Evolutionary conservation across 2,329 filamentous ascomycete species (phyloP).

Genomic region (Venturia asperata): DNA sequence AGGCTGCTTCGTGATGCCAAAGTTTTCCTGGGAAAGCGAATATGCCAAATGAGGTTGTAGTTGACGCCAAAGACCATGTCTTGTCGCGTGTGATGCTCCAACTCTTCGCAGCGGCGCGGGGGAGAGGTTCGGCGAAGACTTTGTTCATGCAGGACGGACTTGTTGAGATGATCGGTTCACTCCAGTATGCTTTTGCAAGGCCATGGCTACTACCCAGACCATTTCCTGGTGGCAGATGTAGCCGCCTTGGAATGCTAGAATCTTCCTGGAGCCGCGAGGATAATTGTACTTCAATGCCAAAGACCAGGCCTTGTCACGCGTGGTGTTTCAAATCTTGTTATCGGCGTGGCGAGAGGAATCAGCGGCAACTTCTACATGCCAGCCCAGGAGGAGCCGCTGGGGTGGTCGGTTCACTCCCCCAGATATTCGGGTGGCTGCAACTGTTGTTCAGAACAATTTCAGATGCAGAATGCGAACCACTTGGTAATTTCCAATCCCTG

Average conservation of each 20-base stretch:
- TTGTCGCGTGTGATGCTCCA: background rate
- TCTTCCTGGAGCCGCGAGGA: too few species aligned
- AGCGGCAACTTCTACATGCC: too few species aligned
- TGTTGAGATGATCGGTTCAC: background rate
- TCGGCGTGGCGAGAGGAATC: too few species aligned
- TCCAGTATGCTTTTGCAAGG: too few species aligned
- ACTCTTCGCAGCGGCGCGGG: background rate
- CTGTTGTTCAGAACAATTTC: background rate
- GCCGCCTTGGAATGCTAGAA: too few species aligned
- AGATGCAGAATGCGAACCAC: background rate
- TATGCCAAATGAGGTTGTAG: background rate
- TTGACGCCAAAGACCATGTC: background rate
- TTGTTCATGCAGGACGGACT: background rate
- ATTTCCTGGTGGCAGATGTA: too few species aligned
- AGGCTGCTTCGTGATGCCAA: background rate
- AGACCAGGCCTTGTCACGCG: too few species aligned
- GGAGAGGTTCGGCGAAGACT: background rate
- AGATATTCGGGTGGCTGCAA: background rate
- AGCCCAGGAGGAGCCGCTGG: too few species aligned
- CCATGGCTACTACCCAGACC: too few species aligned
- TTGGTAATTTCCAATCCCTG: background rate
- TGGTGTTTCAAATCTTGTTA: too few species aligned
- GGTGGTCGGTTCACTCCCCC: background rate
- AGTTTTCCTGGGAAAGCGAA: background rate
- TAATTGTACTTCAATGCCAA: too few species aligned